Evolutionary conservation across 352 stramenopile genomes (phyloP).

Genomic region (Hyaloperonospora brassicae): DNA sequence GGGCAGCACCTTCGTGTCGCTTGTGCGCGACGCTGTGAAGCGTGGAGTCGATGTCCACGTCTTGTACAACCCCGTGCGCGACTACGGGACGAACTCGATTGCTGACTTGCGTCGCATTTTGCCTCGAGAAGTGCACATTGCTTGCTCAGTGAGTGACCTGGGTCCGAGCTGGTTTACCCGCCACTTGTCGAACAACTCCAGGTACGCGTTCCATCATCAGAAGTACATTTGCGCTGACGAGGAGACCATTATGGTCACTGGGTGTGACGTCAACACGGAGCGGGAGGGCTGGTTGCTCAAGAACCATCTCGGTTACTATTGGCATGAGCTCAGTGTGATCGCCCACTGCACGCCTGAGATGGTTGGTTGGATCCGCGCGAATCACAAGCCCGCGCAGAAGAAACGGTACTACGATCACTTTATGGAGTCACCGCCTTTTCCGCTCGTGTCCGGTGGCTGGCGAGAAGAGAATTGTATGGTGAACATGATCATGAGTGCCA

Average conservation of each 20-base stretch:
- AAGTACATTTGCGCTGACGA: slow-evolving; percentile 74
- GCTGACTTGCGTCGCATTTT: slow-evolving; percentile 39
- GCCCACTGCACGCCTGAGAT: slow-evolving; percentile 42
- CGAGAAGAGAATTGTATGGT: slow-evolving; percentile 76
- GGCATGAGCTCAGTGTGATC: slow-evolving; percentile 68
- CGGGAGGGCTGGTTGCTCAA: slow-evolving; percentile 53
- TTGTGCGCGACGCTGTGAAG: slow-evolving; percentile 44
- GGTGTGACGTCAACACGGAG: slow-evolving; percentile 68
- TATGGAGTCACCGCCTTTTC: slow-evolving; percentile 51
- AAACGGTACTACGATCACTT: slow-evolving; percentile 52
- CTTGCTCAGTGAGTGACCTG: slow-evolving; percentile 59
- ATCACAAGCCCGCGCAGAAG: slow-evolving; percentile 36
- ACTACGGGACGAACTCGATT: slow-evolving; percentile 64
- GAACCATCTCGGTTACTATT: slow-evolving; percentile 66
- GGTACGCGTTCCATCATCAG: slow-evolving; percentile 78
- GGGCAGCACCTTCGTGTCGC: slow-evolving; percentile 51
- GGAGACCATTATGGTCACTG: slow-evolving; percentile 57
- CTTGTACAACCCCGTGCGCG: slow-evolving; percentile 62
- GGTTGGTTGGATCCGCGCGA: slow-evolving; percentile 49
- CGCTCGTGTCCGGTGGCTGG: slow-evolving; percentile 63
- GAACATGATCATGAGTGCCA: slow-evolving; percentile 68
- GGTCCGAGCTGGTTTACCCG: slow-evolving; percentile 39
- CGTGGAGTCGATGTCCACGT: slow-evolving; percentile 60
- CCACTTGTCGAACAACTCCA: slow-evolving; percentile 68
- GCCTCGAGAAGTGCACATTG: slow-evolving; percentile 38